Conservation (phyloP, 2,329 filamentous ascomycete genomes). For the Monilinia fructicola region DNA sequence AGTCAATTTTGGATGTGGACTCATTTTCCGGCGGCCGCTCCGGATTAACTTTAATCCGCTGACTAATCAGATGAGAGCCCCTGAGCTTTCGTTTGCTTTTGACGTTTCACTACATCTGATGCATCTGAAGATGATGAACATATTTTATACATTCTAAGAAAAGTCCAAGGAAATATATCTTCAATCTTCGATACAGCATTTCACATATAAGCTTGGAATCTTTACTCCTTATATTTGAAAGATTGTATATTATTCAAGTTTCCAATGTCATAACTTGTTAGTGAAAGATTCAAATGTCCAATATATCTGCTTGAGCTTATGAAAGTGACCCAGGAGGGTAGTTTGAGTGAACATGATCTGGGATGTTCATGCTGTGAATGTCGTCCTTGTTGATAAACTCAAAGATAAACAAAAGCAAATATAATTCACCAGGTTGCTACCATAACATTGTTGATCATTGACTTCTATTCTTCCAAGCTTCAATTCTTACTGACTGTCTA, state of each 20-base stretch:
- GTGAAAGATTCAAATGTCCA: background rate
- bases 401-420: constrained; percentile 6
- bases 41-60: background rate
- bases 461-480: background rate
- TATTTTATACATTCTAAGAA: background rate
- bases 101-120: background rate
- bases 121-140: background rate
- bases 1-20: background rate
- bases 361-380: background rate
- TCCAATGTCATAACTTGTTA: background rate
- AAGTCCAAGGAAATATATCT: background rate
- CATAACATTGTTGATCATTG: background rate
- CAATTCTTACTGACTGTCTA: background rate
- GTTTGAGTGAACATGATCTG: background rate
- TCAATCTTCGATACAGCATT: background rate
- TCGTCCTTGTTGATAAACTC: constrained; percentile 2
- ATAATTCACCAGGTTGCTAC: background rate
- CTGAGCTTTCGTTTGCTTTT: background rate
- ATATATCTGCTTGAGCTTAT: background rate
- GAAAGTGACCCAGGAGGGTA: background rate
- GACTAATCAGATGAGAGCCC: background rate
- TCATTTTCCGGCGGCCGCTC: background rate
- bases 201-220: background rate
- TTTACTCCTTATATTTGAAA: background rate
- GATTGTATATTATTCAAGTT: background rate